Percentiles rank a stretch among this genome's conserved stretches.
These are phyloP conservation scores for Pseudoperonospora humuli DNA, from an alignment of 352 stramenopile genomes.

Conservation along the genomic window DNA sequence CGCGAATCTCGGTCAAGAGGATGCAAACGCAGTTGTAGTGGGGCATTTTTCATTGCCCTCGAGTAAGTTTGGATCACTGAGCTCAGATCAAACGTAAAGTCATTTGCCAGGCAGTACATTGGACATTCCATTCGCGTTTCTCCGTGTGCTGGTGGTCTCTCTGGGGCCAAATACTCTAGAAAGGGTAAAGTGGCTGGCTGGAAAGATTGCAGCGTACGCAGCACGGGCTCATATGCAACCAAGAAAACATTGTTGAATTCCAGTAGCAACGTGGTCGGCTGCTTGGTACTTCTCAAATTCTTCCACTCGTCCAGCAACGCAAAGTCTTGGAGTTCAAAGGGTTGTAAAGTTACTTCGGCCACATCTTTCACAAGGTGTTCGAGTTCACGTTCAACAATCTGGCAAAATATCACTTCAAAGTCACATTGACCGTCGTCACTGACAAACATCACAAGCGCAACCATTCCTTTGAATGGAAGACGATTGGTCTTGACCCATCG, in stretches of 20 bases:
- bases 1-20: conserved; percentile 14
- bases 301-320: conserved; percentile 18
- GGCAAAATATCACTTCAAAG: conserved; percentile 29
- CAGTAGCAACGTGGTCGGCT: conserved; percentile 25
- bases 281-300: too few species aligned
- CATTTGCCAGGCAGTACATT: conserved; percentile 23
- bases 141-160: conserved; percentile 4
- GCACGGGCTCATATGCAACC: conserved; percentile 38
- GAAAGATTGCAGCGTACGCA: conserved; percentile 31
- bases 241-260: conserved; percentile 54
- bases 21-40: conserved; percentile 11
- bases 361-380: conserved; percentile 22
- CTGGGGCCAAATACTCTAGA: conserved; percentile 31
- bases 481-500: conserved; percentile 31
- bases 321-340: conserved; percentile 26
- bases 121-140: conserved; percentile 19
- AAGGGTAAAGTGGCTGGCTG: conserved; percentile 22
- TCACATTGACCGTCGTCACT: too few species aligned
- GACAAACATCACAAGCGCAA: conserved; percentile 23
- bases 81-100: conserved; percentile 28
- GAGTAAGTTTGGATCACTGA: conserved; percentile 10
- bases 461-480: conserved; percentile 27
- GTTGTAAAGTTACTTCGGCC: conserved; percentile 26
- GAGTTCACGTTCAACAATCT: conserved; percentile 26
- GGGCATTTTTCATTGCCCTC: neutral